These are phyloP conservation scores for Mycena indigotica DNA, from an alignment of 768 basidiomycete species.

Conservation along the genomic window DNA sequence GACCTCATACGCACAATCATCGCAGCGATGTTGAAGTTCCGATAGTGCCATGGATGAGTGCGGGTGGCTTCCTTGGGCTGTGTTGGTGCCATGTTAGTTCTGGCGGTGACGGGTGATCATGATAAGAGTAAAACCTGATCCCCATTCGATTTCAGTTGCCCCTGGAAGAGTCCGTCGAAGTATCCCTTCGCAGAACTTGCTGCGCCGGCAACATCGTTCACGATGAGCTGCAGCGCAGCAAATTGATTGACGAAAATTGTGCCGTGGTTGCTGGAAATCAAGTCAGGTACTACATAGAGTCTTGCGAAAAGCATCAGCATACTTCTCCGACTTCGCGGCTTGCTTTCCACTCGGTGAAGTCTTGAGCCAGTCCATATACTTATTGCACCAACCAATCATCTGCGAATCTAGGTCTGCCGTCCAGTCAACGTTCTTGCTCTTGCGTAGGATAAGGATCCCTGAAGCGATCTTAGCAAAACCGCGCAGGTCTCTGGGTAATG, in stretches of 20 bases:
- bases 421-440: slow-evolving; percentile 53
- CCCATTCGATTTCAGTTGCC: slow-evolving; percentile 57
- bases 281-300: not conserved
- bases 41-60: slow-evolving; percentile 68
- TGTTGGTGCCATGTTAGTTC: not conserved
- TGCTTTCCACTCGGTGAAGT: slow-evolving; percentile 48
- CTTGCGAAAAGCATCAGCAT: slow-evolving; percentile 23
- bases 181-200: slow-evolving; percentile 47
- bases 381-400: slow-evolving; percentile 52
- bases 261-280: slow-evolving; percentile 59
- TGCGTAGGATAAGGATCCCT: slow-evolving; percentile 55
- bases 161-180: slow-evolving; percentile 51
- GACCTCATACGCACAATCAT: slow-evolving; percentile 54
- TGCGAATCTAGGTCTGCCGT: slow-evolving; percentile 52
- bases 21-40: slow-evolving; percentile 67
- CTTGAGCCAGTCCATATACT: slow-evolving; percentile 60
- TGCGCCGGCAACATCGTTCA: slow-evolving; percentile 53
- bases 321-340: slow-evolving; percentile 54
- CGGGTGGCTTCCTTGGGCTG: slow-evolving; percentile 64
- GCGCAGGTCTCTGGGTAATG: slow-evolving; percentile 55
- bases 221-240: slow-evolving; percentile 56
- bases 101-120: no score
- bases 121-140: no score
- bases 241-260: slow-evolving; percentile 65
- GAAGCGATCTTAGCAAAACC: slow-evolving; percentile 58